Percentiles rank a stretch among this genome's conserved stretches.
phyloP scores from a whole-genome alignment of 2,329 filamentous ascomycete species.

The Cercospora sp. region DNA sequence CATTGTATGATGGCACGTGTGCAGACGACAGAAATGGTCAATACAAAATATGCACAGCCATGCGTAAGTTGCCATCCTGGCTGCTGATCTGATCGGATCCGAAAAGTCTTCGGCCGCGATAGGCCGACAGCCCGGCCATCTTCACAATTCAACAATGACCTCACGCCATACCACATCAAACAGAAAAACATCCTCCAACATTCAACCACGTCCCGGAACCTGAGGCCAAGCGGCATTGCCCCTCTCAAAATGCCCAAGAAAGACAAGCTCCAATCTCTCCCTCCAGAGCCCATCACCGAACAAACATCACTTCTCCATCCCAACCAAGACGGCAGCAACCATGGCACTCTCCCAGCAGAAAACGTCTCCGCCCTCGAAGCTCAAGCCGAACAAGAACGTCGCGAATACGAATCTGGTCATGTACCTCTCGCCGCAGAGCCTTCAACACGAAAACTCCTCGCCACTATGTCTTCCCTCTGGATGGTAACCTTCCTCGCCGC shows the following conservation, averaged over 20 bases:
- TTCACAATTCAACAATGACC: constrained; percentile 9
- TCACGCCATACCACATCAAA: not conserved
- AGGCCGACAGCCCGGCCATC: not conserved
- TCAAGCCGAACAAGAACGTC: constrained; percentile 36
- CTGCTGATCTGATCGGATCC: constrained; percentile 1
- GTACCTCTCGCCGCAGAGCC: constrained; percentile 46
- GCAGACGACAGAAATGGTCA: not conserved
- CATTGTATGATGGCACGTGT: not conserved
- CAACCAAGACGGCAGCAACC: constrained; percentile 5
- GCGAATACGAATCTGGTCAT: constrained; percentile 35
- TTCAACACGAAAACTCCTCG: constrained; percentile 48
- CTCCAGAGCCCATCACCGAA: constrained; percentile 13
- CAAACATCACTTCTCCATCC: constrained; percentile 8
- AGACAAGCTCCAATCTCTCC: constrained; percentile 8
- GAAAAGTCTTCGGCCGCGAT: constrained; percentile 1
- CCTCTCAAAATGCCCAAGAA: constrained; percentile 2
- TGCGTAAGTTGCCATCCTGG: not conserved
- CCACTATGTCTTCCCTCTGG: constrained; percentile 55
- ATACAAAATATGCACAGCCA: not conserved
- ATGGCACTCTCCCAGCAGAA: constrained; percentile 9
- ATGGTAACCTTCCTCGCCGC: constrained; percentile 58
- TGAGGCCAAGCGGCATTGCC: not conserved
- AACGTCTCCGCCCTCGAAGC: constrained; percentile 29
- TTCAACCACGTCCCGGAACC: not conserved
- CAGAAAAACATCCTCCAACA: not conserved